Evolutionary conservation across 305 asterid species (phyloP).

Genomic region (Fraxinus baroniana): DNA sequence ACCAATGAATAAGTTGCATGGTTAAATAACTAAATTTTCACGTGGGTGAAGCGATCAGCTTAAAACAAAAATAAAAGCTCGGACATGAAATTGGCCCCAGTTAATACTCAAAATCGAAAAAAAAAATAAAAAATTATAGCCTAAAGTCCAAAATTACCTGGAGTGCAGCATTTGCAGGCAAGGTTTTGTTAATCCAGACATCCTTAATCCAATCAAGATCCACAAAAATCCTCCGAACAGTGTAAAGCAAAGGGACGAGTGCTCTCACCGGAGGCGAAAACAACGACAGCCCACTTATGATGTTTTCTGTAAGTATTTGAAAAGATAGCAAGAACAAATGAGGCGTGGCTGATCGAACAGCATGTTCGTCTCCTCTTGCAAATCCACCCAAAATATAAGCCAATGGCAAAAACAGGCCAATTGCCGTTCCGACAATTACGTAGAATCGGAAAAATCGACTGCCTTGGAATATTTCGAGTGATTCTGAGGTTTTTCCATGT

Average conservation of each 20-base stretch:
- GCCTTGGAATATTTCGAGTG: slow-evolving; percentile 57
- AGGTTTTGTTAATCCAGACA: slow-evolving; percentile 72
- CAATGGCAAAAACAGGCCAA: slow-evolving; percentile 76
- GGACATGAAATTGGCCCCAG: no score
- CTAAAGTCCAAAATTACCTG: slow-evolving; percentile 34
- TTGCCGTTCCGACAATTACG: slow-evolving; percentile 56
- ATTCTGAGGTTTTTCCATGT: slow-evolving; percentile 14
- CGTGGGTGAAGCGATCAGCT: no score
- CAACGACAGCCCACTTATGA: slow-evolving; percentile 59
- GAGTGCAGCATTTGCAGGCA: slow-evolving; percentile 50
- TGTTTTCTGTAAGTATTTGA: slow-evolving; percentile 82
- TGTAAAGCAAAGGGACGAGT: slow-evolving; percentile 70
- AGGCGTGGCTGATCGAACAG: slow-evolving; percentile 78
- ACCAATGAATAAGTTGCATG: not conserved
- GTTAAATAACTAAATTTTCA: no score
- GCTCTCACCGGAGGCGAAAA: slow-evolving; percentile 90
- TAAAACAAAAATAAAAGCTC: no score
- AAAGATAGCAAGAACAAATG: slow-evolving; percentile 75
- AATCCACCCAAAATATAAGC: slow-evolving; percentile 92
- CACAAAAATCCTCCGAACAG: slow-evolving; percentile 63
- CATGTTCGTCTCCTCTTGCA: slow-evolving; percentile 88
- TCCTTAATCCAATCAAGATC: slow-evolving; percentile 67
- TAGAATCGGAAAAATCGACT: slow-evolving; percentile 49
- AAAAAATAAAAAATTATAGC: no score
- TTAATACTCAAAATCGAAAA: no score